Percentiles rank a stretch among this genome's conserved stretches.
phyloP scores from a whole-genome alignment of 352 stramenopile species.

The Pilasporangium apinafurcum region DNA sequence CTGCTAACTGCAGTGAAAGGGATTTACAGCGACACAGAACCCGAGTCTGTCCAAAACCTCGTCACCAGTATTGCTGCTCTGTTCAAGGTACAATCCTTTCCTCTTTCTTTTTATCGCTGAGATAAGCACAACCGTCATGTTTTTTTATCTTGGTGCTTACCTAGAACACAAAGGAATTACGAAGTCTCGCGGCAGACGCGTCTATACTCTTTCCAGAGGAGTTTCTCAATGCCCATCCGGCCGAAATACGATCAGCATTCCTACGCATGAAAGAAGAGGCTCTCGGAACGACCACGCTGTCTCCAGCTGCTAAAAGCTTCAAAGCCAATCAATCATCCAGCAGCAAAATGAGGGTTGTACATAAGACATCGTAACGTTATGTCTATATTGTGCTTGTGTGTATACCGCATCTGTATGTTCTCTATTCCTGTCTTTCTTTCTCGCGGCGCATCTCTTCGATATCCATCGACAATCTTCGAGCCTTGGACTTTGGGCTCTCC shows the following conservation, averaged over 20 bases:
- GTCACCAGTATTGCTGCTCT: slow-evolving; percentile 45
- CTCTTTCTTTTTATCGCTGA: background rate
- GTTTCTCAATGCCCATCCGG: slow-evolving; percentile 66
- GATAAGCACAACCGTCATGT: no score
- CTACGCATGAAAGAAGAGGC: slow-evolving; percentile 41
- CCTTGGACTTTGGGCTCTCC: slow-evolving; percentile 12
- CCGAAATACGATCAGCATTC: slow-evolving; percentile 52
- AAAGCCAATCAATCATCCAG: no score
- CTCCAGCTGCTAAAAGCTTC: background rate
- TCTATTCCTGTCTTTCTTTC: background rate
- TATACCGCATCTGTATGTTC: background rate
- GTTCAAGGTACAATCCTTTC: slow-evolving; percentile 50
- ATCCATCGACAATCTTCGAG: slow-evolving; percentile 16
- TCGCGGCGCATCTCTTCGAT: slow-evolving; percentile 8
- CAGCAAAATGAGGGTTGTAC: no score
- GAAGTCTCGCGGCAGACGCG: slow-evolving; percentile 76
- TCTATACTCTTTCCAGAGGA: slow-evolving; percentile 67
- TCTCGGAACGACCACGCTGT: slow-evolving; percentile 13
- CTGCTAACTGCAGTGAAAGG: slow-evolving; percentile 45
- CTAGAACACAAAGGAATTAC: slow-evolving; percentile 79
- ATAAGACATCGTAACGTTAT: no score
- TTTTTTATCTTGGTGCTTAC: background rate
- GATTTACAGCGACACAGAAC: slow-evolving; percentile 80
- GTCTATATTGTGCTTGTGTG: background rate
- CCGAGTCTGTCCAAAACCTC: slow-evolving; percentile 48